phyloP scores from a whole-genome alignment of 192 early-diverging fungal species.

The Gigaspora rosea region DNA sequence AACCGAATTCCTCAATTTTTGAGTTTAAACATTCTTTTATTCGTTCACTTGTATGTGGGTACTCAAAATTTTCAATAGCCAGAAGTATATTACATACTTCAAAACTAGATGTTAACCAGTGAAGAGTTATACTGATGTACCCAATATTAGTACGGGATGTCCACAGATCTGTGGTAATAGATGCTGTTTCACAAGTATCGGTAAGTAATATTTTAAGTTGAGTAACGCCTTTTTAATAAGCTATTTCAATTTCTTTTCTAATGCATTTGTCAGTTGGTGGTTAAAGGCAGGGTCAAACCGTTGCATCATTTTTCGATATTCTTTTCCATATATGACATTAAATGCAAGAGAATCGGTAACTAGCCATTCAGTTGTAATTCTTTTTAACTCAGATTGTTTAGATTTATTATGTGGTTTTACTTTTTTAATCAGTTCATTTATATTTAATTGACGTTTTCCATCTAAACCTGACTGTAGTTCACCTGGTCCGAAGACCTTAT shows the following conservation, averaged over 20 bases:
- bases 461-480: background rate
- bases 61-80: constrained; percentile 11
- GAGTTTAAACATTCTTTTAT: constrained; percentile 10
- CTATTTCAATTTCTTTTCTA: constrained; percentile 1
- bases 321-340: background rate
- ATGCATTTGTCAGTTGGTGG: background rate
- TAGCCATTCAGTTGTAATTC: background rate
- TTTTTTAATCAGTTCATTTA: constrained; percentile 2
- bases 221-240: background rate
- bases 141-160: background rate
- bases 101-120: constrained; percentile 19
- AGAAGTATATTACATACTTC: constrained; percentile 4
- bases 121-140: constrained; percentile 20
- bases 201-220: background rate
- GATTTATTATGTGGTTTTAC: background rate
- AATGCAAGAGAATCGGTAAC: constrained; percentile 8
- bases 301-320: background rate
- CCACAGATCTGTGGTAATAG: constrained; percentile 19
- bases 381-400: constrained; percentile 8
- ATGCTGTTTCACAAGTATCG: background rate
- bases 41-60: constrained; percentile 12
- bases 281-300: background rate
- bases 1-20: background rate
- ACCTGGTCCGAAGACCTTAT: background rate
- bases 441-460: background rate